Percentiles rank a stretch among this genome's conserved stretches.
These are phyloP conservation scores for Cryptococcus hybrid DNA, from an alignment of 1,284 basidiomycete genomes.

Conservation along the genomic window DNA sequence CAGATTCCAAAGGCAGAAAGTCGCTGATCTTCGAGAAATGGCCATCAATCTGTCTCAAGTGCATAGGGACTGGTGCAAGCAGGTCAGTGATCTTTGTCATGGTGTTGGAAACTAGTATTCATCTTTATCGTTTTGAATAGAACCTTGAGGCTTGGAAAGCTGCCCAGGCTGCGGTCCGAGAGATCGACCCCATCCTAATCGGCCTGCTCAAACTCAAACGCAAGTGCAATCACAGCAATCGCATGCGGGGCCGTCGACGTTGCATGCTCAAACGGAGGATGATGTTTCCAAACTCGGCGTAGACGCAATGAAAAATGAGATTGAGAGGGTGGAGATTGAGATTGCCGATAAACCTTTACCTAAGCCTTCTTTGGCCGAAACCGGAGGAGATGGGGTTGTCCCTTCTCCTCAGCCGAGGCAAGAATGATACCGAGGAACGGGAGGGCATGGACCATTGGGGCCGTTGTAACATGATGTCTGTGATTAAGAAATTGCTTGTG, in stretches of 20 bases:
- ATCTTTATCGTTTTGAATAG: conserved; percentile 51
- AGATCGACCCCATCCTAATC: conserved; percentile 85
- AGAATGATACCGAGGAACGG: conserved; percentile 6
- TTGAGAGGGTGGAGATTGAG: conserved; percentile 33
- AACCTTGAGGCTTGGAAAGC: conserved; percentile 97
- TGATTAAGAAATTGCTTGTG: too few relatives aligned
- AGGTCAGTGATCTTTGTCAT: conserved; percentile 57
- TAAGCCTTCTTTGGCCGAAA: conserved; percentile 10
- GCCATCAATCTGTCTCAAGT: conserved; percentile 81
- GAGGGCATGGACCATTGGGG: conserved; percentile 12
- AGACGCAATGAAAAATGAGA: conserved; percentile 25
- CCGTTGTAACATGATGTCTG: conserved; percentile 17
- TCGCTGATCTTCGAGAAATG: conserved; percentile 91
- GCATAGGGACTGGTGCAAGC: conserved; percentile 93
- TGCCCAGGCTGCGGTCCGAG: conserved; percentile 83
- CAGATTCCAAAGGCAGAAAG: conserved; percentile 97
- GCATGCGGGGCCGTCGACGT: background rate
- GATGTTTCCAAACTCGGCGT: conserved; percentile 2
- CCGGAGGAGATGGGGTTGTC: background rate
- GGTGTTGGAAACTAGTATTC: background rate
- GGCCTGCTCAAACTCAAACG: conserved; percentile 24
- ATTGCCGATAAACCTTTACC: conserved; percentile 31
- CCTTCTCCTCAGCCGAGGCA: background rate
- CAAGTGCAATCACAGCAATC: conserved; percentile 1
- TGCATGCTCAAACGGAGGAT: background rate